Evolutionary conservation across 1,284 basidiomycete species (phyloP).

Genomic region (Cutaneotrichosporon mucoides): DNA sequence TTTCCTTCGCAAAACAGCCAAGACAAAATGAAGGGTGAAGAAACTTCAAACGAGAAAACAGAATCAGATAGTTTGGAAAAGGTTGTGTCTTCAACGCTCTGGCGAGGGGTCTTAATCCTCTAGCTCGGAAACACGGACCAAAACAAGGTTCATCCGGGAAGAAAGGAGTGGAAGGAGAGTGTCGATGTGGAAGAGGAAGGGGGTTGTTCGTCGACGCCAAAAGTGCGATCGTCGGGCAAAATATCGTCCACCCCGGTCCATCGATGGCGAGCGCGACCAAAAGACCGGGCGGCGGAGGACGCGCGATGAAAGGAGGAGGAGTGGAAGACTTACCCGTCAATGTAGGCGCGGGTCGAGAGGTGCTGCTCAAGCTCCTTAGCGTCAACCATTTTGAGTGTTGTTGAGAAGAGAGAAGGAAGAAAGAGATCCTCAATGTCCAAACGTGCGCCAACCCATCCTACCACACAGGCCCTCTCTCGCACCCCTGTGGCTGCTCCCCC

Average conservation of each 20-base stretch:
- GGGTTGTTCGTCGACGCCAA: too few species aligned
- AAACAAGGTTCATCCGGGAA: slow-evolving; percentile 72
- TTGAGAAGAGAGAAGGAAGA: not conserved
- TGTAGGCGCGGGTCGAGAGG: slow-evolving; percentile 56
- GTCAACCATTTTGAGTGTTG: slow-evolving; percentile 60
- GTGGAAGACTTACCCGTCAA: slow-evolving; percentile 40
- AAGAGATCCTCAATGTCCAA: not conserved
- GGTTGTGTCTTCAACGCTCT: slow-evolving; percentile 49
- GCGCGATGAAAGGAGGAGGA: not conserved
- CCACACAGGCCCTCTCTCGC: too few species aligned
- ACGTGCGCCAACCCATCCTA: not conserved
- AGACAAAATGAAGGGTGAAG: slow-evolving; percentile 6
- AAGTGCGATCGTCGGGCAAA: too few species aligned
- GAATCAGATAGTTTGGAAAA: slow-evolving; percentile 82
- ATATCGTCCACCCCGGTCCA: too few species aligned
- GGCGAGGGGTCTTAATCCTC: slow-evolving; percentile 93
- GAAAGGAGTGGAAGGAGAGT: not conserved
- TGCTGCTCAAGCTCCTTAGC: slow-evolving; percentile 75
- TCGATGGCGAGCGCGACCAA: too few species aligned
- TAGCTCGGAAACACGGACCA: slow-evolving; percentile 99
- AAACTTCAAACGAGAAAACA: slow-evolving; percentile 53
- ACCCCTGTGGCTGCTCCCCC: too few species aligned
- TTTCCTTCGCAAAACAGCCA: not conserved
- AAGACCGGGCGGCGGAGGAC: too few species aligned
- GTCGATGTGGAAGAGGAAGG: not conserved